Evolutionary conservation across 805 yeast species (phyloP).

Genomic region (Starmerella lactis-condensi): DNA sequence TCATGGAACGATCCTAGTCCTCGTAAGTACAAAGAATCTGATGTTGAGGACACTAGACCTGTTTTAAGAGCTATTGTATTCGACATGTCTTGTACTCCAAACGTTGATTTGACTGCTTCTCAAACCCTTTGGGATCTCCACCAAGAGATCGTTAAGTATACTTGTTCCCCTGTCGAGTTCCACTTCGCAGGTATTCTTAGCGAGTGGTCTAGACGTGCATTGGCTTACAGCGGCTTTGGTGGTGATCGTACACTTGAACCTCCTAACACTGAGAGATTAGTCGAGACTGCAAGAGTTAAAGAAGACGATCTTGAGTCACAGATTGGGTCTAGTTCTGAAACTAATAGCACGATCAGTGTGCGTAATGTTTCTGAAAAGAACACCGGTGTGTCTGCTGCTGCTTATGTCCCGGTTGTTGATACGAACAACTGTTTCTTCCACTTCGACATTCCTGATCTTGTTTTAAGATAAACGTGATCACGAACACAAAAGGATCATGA

Average conservation of each 20-base stretch:
- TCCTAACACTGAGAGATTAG: conserved; percentile 7
- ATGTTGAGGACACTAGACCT: conserved; percentile 38
- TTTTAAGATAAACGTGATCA: conserved; percentile 2
- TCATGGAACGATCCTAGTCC: conserved; percentile 90
- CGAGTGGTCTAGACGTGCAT: conserved; percentile 71
- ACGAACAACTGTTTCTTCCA: conserved; percentile 65
- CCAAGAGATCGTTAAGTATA: conserved; percentile 50
- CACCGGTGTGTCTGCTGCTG: conserved; percentile 13
- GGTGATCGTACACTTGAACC: conserved; percentile 25
- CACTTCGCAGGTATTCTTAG: conserved; percentile 73
- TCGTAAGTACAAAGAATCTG: conserved; percentile 17
- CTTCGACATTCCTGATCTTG: conserved; percentile 44
- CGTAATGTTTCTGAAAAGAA: neutral
- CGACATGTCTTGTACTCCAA: conserved; percentile 63
- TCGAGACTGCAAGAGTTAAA: conserved; percentile 7
- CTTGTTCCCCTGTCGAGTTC: conserved; percentile 70
- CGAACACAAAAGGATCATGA: neutral
- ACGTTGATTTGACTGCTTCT: conserved; percentile 60
- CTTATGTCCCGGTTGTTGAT: conserved; percentile 36
- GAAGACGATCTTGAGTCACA: conserved; percentile 1
- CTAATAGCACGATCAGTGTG: neutral
- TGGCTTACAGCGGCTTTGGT: conserved; percentile 38
- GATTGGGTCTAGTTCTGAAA: neutral
- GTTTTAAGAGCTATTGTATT: conserved; percentile 50
- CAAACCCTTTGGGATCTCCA: conserved; percentile 62